Conservation (phyloP, 2,329 filamentous ascomycete species). For the Trichoderma atroviride region DNA sequence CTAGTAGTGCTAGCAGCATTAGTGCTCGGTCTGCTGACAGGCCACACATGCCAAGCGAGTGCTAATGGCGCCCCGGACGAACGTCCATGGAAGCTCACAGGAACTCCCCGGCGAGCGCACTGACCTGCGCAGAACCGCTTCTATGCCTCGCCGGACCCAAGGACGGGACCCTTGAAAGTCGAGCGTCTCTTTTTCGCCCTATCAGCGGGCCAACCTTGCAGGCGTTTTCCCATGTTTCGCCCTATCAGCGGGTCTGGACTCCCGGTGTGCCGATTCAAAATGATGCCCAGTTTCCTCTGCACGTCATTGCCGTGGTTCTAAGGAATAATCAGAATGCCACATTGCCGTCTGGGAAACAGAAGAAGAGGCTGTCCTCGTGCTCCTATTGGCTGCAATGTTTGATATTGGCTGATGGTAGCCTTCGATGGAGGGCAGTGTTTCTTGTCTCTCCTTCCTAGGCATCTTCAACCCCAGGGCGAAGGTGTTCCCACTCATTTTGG, state of each 20-base stretch:
- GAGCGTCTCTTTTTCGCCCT: conserved; percentile 4
- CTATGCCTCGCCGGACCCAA: conserved; percentile 13
- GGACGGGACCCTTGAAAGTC: neutral
- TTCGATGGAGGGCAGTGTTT: conserved; percentile 10
- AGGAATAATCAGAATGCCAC: neutral
- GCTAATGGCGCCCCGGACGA: neutral
- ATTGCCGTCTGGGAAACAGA: neutral
- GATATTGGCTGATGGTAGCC: neutral
- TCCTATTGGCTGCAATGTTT: neutral
- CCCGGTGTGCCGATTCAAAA: neutral
- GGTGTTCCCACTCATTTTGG: neutral
- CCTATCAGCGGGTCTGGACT: conserved; percentile 7
- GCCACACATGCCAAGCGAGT: neutral
- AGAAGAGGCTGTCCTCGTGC: neutral
- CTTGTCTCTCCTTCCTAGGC: neutral
- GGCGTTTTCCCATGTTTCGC: neutral
- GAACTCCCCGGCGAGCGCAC: neutral
- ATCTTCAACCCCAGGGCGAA: conserved; percentile 1
- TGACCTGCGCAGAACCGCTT: neutral
- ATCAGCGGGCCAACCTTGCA: conserved; percentile 8
- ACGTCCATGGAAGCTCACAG: conserved; percentile 7
- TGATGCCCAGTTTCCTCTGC: neutral
- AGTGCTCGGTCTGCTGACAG: conserved; percentile 19
- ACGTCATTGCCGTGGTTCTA: conserved; percentile 2
- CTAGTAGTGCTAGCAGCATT: neutral